phyloP scores from a whole-genome alignment of 1,284 basidiomycete species.

The Trametes pubescens region DNA sequence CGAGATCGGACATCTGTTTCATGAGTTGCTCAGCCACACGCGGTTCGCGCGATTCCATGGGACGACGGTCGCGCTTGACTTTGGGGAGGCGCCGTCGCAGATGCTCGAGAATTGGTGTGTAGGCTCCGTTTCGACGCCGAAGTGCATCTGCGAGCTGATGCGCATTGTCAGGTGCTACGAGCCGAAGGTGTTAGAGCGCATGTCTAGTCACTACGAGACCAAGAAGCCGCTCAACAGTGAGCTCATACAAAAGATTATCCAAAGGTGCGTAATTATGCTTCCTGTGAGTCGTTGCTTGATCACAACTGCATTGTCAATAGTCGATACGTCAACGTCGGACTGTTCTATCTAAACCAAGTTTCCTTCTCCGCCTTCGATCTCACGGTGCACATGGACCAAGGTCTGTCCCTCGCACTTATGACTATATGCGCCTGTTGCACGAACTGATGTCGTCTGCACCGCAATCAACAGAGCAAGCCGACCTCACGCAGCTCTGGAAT shows the following conservation, averaged over 20 bases:
- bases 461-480: slow-evolving; percentile 54
- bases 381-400: slow-evolving; percentile 75
- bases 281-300: not conserved
- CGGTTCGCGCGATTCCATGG: slow-evolving; percentile 83
- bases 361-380: slow-evolving; percentile 86
- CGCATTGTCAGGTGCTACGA: slow-evolving; percentile 71
- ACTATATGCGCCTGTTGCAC: not conserved
- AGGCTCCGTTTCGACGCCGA: not conserved
- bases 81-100: slow-evolving; percentile 88
- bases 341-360: slow-evolving; percentile 82
- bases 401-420: slow-evolving; percentile 43
- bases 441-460: not conserved
- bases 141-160: not conserved
- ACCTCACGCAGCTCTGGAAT: slow-evolving; percentile 83
- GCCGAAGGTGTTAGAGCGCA: slow-evolving; percentile 72
- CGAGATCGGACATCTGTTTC: slow-evolving; percentile 90
- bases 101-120: slow-evolving; percentile 90
- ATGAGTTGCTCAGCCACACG: slow-evolving; percentile 78
- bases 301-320: slow-evolving; percentile 45
- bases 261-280: slow-evolving; percentile 57
- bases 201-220: slow-evolving; percentile 83
- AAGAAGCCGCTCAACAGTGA: slow-evolving; percentile 73
- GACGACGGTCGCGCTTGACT: slow-evolving; percentile 81
- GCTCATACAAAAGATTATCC: slow-evolving; percentile 79
- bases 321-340: slow-evolving; percentile 81